Conservation (phyloP, 1,139 yeast genomes). For the Meyerozyma athensensis region DNA sequence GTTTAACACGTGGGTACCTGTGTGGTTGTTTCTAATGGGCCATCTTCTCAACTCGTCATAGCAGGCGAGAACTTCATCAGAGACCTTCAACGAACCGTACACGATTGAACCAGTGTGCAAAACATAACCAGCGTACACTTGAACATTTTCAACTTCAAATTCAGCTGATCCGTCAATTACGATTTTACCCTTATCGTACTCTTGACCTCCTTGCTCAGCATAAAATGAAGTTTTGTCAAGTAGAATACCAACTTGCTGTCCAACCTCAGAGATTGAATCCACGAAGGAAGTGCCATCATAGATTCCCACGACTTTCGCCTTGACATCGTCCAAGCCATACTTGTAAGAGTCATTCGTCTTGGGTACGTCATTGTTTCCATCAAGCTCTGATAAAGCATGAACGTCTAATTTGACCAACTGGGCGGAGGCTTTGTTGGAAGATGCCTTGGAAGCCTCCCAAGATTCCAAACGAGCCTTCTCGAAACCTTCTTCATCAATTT, state of each 20-base stretch:
- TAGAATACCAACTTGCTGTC: slow-evolving; percentile 69
- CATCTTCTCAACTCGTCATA: slow-evolving; percentile 92
- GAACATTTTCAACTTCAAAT: slow-evolving; percentile 87
- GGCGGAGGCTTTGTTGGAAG: slow-evolving; percentile 58
- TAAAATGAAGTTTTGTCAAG: slow-evolving; percentile 91
- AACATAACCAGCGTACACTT: slow-evolving; percentile 89
- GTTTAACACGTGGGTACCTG: slow-evolving; percentile 95
- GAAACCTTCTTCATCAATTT: slow-evolving; percentile 86
- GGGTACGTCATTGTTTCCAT: slow-evolving; percentile 54
- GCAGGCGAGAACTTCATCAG: slow-evolving; percentile 74
- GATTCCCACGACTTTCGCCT: slow-evolving; percentile 64
- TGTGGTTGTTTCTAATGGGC: slow-evolving; percentile 96
- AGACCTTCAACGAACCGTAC: slow-evolving; percentile 69
- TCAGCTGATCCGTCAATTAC: slow-evolving; percentile 85
- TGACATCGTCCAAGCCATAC: slow-evolving; percentile 60
- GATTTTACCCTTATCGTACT: slow-evolving; percentile 88
- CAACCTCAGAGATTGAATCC: slow-evolving; percentile 28
- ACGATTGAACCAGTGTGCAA: slow-evolving; percentile 84
- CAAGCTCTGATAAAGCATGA: slow-evolving; percentile 71
- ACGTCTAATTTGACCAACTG: slow-evolving; percentile 77
- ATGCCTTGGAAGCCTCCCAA: slow-evolving; percentile 92
- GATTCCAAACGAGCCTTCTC: slow-evolving; percentile 86
- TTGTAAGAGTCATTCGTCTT: slow-evolving; percentile 81
- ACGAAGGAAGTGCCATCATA: slow-evolving; percentile 66
- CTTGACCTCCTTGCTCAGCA: slow-evolving; percentile 99